Base-by-base conservation (phyloP, 164 flowering plant species). In the Vitis rupestris region DNA sequence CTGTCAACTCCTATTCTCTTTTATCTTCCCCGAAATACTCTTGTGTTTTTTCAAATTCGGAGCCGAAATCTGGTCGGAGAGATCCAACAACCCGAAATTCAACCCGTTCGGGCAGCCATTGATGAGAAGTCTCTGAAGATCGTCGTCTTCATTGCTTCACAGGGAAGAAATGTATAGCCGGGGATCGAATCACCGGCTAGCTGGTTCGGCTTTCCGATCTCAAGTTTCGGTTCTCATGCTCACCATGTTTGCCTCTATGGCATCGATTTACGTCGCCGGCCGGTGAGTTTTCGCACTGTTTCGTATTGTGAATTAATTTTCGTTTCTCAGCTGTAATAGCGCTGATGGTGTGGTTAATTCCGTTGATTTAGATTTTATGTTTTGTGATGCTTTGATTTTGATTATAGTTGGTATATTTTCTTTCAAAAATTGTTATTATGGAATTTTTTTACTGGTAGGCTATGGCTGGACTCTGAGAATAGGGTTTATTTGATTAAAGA, bases 391-490 rank as follows among this genome's bases (percentile, higher is more conserved):
- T 58, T 10, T 59, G 50, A 19, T 63, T 54, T n/a, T 10, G 17
- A 15, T 31, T 50, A 8, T 50, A 19, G 8, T 23, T 53, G 9
- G 9, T 14, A 12, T 58, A 11, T 65, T 16, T 4, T 27, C 59
- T 14, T 50, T 10, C 50, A 12, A 50, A 49, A 27, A 14, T 27
- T 44, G 9, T 49, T 50, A 44, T 30, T 6, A 37, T 37, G 44
- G 44, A 37, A 37, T 50, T 65, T 59, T 51, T 50, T 67, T 37
- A 37, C 4, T 37, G 44, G 44, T 37, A 93, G 99, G 52, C 76
- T 95, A 57, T 95, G 98, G 99, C 97, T 90, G 84, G 98, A 95
- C 73, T 82, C 98, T 4, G 78, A 95, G 77, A 85, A 82, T 71
- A 83, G 99, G 73, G 96, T 90, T 66, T 86, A 85, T 75, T 75